Evolutionary conservation across 441 rosid genomes (phyloP), one percentile per base, ranked within the genome.

Genomic region (Capsella rubella): DNA sequence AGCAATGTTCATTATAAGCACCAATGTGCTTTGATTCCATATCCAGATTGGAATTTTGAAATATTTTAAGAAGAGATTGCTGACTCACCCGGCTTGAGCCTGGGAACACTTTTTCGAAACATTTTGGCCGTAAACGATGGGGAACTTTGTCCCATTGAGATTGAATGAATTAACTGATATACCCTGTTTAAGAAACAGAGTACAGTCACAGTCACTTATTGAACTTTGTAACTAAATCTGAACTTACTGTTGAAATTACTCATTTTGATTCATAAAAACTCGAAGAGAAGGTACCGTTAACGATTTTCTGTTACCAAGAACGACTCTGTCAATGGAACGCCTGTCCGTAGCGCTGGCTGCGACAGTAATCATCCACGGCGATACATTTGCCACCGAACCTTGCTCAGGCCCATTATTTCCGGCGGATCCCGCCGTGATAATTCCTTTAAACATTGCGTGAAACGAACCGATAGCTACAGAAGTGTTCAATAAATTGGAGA

Each of bases 281-380:
- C 11, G 9, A 32, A 43, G 42, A 25, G 32, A 52, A 27, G 80
- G 18, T 75, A 83, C 93, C 39, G 57, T 60, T 52, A 86, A 10
- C 10, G 60, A 55, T 61, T 73, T 73, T 14, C 84, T 86, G 57
- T 85, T 82, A 32, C 86, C 88, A 54, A 88, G 86, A 46, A 83
- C 77, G 68, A 83, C 81, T 71, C 79, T 81, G 69, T 75, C 75
- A 14, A 77, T 51, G 35, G 85, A 71, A 6, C 15, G 45, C 3
- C 86, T 83, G 60, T 85, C 88, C 8, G 50, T 87, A 70, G 67
- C 75, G 64, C 87, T 85, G 13, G 85, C 89, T 3, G 85, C 90
- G 0, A 80, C 81, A 9, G 86, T 39, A 32, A 87, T 68, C 28
- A 82, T 45, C 89, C 89, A 87, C 4, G 88, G 88, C 0, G 87